These are phyloP conservation scores for Lantana camara DNA, from an alignment of 257 asterid species.

Conservation along the genomic window DNA sequence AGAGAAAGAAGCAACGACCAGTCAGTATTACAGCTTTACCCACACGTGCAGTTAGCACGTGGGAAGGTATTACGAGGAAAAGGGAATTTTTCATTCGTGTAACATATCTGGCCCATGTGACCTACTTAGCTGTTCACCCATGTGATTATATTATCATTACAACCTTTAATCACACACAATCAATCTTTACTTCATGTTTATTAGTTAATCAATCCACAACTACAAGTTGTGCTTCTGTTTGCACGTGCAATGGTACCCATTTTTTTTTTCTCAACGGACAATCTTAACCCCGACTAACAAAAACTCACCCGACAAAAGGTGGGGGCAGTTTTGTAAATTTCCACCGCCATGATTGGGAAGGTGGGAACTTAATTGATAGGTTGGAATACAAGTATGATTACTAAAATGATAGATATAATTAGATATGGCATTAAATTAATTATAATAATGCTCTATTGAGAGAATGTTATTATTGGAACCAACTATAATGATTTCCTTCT, in stretches of 20 bases:
- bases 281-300: background rate
- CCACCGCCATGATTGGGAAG: background rate
- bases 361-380: conserved; percentile 12
- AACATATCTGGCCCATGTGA: conserved; percentile 47
- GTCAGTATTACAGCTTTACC: conserved; percentile 2
- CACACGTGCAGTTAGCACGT: conserved; percentile 42
- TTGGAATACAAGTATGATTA: conserved; percentile 31
- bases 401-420: conserved; percentile 14
- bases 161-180: conserved; percentile 3
- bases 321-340: conserved; percentile 14
- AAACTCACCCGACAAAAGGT: background rate
- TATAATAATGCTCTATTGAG: background rate
- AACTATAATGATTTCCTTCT: conserved; percentile 38
- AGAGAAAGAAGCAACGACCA: too few relatives aligned
- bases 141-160: conserved; percentile 31
- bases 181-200: conserved; percentile 25
- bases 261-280: background rate
- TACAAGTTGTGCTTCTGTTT: conserved; percentile 23
- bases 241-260: conserved; percentile 38
- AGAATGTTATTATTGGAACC: conserved; percentile 16
- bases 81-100: conserved; percentile 32
- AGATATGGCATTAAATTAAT: too few relatives aligned
- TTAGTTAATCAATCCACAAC: conserved; percentile 15
- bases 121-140: conserved; percentile 33
- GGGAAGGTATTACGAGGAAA: conserved; percentile 21